Evolutionary conservation across 306 rosid species (phyloP), one percentile per base, ranked within the genome.

Genomic region (Dalbergia cochinchinensis): DNA sequence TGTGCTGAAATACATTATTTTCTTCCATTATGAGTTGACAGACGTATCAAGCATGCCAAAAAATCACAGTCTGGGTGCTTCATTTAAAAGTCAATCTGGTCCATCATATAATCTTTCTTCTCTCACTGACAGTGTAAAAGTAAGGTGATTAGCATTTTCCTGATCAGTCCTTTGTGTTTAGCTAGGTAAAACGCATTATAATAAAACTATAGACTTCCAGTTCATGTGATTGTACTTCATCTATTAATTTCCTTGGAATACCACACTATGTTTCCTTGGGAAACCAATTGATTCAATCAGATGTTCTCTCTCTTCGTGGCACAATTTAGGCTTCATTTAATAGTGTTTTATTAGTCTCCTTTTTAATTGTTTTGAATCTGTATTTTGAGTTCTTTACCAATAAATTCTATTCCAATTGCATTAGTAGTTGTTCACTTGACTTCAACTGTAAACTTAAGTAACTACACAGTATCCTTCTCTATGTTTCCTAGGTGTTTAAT

Each of bases 1-100:
- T 84, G 99, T 91, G 85, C 89, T 95, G 83, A 95, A 92, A 87
- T 86, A 92, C 87, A 85, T 95, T 64, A 78, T 95, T 82, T 95
- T 91, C 94, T 85, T 86, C 79, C 85, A 75, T 11, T 81, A 87
- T 18, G 96, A 89, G 85, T 83, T 85, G 73, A 89, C 81, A 80
- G 88, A 83, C 66, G 85, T 65, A 57, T 72, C 90, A 65, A 76
- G 26, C 73, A 67, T 77, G 84, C 81, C 90, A 74, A 90, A 86
- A 53, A 69, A 71, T 74, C 84, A 72, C 67, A 90, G 89, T 85
- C 69, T 76, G 69, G 85, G 88, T 75, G 85, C 80, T 26, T 77
- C 74, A 65, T 83, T 84, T 76, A 85, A 76, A 78, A 88, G 86
- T 88, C 88, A 76, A 47, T 73, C 82, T 84, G 86, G 77, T 85